phyloP scores from a whole-genome alignment of 2,329 filamentous ascomycete genomes.

The Ceratocystis lukuohia region DNA sequence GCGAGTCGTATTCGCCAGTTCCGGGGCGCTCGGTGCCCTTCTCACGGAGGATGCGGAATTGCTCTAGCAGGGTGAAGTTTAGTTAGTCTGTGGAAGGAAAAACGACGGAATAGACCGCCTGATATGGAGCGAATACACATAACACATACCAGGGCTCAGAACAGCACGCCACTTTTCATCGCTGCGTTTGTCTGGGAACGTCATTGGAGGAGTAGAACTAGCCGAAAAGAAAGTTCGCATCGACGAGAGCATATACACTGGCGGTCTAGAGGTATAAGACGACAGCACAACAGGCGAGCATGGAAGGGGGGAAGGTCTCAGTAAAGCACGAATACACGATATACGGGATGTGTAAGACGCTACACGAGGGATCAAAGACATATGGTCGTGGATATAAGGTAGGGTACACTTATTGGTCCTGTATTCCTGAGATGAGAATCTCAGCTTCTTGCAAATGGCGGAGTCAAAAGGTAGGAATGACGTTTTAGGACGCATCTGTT shows the following conservation, averaged over 20 bases:
- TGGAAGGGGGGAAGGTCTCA: neutral
- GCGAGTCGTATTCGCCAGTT: constrained; percentile 76
- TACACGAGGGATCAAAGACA: neutral
- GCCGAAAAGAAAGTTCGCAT: constrained; percentile 55
- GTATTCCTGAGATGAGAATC: neutral
- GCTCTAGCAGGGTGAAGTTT: constrained; percentile 44
- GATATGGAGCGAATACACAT: constrained; percentile 20
- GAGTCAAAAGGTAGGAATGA: neutral
- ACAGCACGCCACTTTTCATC: constrained; percentile 83
- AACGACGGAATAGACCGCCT: neutral
- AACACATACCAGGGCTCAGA: constrained; percentile 43
- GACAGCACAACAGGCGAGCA: neutral
- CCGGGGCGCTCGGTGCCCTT: constrained; percentile 80
- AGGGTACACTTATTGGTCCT: neutral
- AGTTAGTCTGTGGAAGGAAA: neutral
- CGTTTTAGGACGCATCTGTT: constrained; percentile 9
- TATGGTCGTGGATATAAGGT: neutral
- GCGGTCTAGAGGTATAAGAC: neutral
- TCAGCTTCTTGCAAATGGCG: neutral
- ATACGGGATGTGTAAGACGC: neutral
- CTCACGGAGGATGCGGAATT: constrained; percentile 84
- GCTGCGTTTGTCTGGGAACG: constrained; percentile 66
- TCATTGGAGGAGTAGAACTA: constrained; percentile 40
- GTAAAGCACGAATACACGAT: neutral
- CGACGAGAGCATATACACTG: constrained; percentile 50